Conservation (phyloP, 192 early-diverging fungal genomes). For the Umbelopsis sp. region DNA sequence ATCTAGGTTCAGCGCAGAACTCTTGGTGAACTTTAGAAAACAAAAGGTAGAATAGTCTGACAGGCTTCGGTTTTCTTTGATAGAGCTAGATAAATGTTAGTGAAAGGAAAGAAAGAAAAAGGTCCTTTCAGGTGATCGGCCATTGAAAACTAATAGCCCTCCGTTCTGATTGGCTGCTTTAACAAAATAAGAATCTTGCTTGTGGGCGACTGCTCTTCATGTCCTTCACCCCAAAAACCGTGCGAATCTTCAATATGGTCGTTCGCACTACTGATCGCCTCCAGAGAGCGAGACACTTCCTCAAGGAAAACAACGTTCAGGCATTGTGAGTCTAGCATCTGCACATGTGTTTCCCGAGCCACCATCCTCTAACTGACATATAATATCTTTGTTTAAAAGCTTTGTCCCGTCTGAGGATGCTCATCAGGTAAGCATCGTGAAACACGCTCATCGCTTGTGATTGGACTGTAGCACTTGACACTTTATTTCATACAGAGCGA, state of each 20-base stretch:
- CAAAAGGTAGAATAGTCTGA: background rate
- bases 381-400: conserved; percentile 50
- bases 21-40: background rate
- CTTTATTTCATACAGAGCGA: conserved; percentile 71
- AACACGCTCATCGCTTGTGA: background rate
- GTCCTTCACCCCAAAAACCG: background rate
- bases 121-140: conserved; percentile 8
- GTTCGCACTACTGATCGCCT: conserved; percentile 16
- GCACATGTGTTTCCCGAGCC: background rate
- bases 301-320: conserved; percentile 11
- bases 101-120: conserved; percentile 24
- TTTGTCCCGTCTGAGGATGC: conserved; percentile 96
- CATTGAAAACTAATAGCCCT: conserved; percentile 9
- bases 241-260: conserved; percentile 23
- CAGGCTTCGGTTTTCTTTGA: conserved; percentile 13
- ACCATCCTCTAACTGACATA: background rate
- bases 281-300: conserved; percentile 14
- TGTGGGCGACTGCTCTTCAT: conserved; percentile 11
- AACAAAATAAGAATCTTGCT: conserved; percentile 16
- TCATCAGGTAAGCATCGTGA: conserved; percentile 71
- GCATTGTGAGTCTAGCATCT: conserved; percentile 8
- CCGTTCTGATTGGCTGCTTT: conserved; percentile 7
- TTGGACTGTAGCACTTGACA: background rate
- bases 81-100: conserved; percentile 15
- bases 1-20: too few species aligned